phyloP scores from a whole-genome alignment of 106 monocot genomes.

The Allium cepa region DNA sequence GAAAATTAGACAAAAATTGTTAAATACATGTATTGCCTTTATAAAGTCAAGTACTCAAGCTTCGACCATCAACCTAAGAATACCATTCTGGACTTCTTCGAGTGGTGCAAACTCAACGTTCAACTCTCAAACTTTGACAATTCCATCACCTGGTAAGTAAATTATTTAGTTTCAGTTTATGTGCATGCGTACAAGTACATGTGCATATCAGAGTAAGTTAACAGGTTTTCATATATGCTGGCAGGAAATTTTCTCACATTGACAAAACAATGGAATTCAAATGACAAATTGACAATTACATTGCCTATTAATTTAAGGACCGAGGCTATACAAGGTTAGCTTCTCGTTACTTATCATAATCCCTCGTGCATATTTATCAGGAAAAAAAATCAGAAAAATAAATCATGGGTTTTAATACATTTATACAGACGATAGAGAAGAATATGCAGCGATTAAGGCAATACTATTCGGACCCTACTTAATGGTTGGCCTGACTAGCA shows the following conservation, averaged over 20 bases:
- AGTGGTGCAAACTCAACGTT: constrained; percentile 35
- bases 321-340: constrained; percentile 72
- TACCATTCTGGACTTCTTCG: constrained; percentile 61
- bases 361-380: background rate
- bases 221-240: background rate
- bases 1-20: background rate
- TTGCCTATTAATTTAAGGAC: constrained; percentile 60
- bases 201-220: too few relatives aligned
- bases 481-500: constrained; percentile 63
- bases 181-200: too few relatives aligned
- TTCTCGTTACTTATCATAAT: background rate
- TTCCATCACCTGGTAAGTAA: constrained; percentile 31
- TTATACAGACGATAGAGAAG: constrained; percentile 64
- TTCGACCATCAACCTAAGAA: constrained; percentile 52
- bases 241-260: constrained; percentile 78
- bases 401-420: background rate
- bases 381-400: background rate
- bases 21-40: background rate
- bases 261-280: constrained; percentile 52
- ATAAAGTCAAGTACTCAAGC: constrained; percentile 20
- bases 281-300: constrained; percentile 46
- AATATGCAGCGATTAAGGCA: constrained; percentile 58
- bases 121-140: constrained; percentile 27
- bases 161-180: background rate
- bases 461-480: constrained; percentile 82